A percentile compares a stretch with the other conserved stretches of the same genome.
phyloP scores from a whole-genome alignment of 768 basidiomycete genomes.

The Termitomyces sp. region DNA sequence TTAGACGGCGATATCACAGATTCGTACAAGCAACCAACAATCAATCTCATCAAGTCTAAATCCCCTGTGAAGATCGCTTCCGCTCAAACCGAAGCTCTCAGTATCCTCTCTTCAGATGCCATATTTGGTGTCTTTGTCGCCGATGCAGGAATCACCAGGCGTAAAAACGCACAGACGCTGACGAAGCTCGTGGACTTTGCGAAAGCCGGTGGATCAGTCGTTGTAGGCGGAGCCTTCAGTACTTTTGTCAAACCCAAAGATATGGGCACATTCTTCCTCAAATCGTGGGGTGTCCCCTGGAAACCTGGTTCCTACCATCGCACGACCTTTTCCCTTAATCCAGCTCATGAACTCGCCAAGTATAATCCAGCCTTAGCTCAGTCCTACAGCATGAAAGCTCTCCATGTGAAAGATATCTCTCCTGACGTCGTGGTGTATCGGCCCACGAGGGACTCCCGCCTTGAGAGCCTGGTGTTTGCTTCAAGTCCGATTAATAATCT shows the following conservation, averaged over 20 bases:
- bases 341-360: conserved; percentile 21
- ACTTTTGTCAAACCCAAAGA: conserved; percentile 16
- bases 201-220: conserved; percentile 30
- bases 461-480: conserved; percentile 22
- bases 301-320: conserved; percentile 33
- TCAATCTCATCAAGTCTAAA: conserved; percentile 20
- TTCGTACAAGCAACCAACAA: conserved; percentile 18
- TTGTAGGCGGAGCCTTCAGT: conserved; percentile 30
- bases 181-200: conserved; percentile 29
- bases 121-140: conserved; percentile 28
- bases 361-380: conserved; percentile 20
- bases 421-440: conserved; percentile 27
- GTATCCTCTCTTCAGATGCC: conserved; percentile 20
- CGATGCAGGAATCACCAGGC: conserved; percentile 27
- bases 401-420: conserved; percentile 26
- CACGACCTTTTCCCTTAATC: conserved; percentile 29
- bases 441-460: conserved; percentile 16
- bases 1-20: conserved; percentile 20
- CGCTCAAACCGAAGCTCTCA: conserved; percentile 14
- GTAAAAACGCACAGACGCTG: conserved; percentile 17
- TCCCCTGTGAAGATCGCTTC: conserved; percentile 15
- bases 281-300: conserved; percentile 30
- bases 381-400: conserved; percentile 38
- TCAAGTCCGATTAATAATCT: conserved; percentile 9
- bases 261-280: conserved; percentile 23